A percentile compares a stretch with the other conserved stretches of the same genome.
phyloP scores from a whole-genome alignment of 768 basidiomycete species.

The Sistotremastrum suecicum region DNA sequence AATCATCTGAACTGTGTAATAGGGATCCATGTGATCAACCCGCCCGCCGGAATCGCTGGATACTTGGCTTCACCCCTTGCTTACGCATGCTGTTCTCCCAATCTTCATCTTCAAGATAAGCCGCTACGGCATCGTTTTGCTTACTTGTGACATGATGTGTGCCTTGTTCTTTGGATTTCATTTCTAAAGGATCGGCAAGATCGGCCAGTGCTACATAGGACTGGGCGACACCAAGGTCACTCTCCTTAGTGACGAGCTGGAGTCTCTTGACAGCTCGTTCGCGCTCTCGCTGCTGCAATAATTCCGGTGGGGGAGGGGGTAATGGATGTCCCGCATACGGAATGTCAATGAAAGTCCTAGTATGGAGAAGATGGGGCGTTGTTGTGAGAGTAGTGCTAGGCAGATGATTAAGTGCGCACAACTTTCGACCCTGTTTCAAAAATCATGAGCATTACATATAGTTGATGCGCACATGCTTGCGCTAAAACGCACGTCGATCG shows the following conservation, averaged over 20 bases:
- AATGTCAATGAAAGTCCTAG: constrained; percentile 42
- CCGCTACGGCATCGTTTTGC: constrained; percentile 29
- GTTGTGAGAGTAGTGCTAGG: constrained; percentile 51
- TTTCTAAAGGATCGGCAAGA: constrained; percentile 12
- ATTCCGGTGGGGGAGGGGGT: constrained; percentile 11
- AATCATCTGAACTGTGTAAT: too few relatives aligned
- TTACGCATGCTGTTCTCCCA: constrained; percentile 39
- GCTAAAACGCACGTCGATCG: constrained; percentile 39
- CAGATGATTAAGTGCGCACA: constrained; percentile 55
- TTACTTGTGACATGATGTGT: constrained; percentile 11
- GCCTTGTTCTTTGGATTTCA: constrained; percentile 19
- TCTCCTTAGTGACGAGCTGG: constrained; percentile 54
- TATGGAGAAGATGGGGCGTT: constrained; percentile 63
- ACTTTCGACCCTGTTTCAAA: constrained; percentile 31
- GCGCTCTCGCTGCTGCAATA: constrained; percentile 9
- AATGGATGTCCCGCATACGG: constrained; percentile 19
- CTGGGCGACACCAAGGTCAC: constrained; percentile 49
- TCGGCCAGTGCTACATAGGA: constrained; percentile 60
- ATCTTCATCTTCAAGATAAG: constrained; percentile 53
- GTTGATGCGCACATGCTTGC: neutral
- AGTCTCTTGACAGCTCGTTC: constrained; percentile 47
- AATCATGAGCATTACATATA: neutral
- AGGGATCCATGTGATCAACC: too few relatives aligned
- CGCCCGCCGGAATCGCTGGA: neutral
- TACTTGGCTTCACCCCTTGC: constrained; percentile 13